Evolutionary conservation across 2,329 filamentous ascomycete genomes (phyloP).

Genomic region (Pseudogymnoascus sp.): DNA sequence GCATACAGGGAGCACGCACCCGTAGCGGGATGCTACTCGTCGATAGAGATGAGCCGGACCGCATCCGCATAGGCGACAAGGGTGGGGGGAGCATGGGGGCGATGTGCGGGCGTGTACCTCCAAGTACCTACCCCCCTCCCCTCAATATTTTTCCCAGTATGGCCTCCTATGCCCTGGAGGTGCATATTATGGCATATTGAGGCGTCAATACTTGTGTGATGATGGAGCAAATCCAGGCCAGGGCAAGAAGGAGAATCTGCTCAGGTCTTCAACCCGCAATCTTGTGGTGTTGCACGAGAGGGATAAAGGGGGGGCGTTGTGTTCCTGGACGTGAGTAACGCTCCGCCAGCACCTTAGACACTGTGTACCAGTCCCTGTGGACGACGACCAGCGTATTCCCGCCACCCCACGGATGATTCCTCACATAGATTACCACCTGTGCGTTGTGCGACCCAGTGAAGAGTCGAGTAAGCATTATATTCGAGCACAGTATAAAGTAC

Average conservation of each 20-base stretch:
- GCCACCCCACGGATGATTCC: neutral
- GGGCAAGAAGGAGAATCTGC: neutral
- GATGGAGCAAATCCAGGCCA: neutral
- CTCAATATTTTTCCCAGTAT: neutral
- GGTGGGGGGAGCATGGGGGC: constrained; percentile 7
- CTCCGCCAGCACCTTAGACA: neutral
- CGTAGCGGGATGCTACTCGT: neutral
- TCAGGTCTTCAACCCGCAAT: neutral
- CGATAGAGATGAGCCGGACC: constrained; percentile 9
- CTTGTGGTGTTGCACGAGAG: neutral
- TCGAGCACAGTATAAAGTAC: neutral
- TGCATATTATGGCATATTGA: constrained; percentile 3
- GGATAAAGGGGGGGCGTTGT: neutral
- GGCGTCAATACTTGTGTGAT: constrained; percentile 4
- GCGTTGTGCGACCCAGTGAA: neutral
- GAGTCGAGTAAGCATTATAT: neutral
- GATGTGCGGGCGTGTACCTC: neutral
- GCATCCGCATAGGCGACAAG: neutral
- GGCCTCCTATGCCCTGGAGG: neutral
- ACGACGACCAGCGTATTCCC: neutral
- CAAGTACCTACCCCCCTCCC: neutral
- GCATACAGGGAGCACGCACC: constrained; percentile 2
- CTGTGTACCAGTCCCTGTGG: neutral
- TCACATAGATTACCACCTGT: constrained; percentile 4
- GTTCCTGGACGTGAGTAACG: neutral